phyloP scores from a whole-genome alignment of 1,284 basidiomycete genomes.

The Moniliella sp. region DNA sequence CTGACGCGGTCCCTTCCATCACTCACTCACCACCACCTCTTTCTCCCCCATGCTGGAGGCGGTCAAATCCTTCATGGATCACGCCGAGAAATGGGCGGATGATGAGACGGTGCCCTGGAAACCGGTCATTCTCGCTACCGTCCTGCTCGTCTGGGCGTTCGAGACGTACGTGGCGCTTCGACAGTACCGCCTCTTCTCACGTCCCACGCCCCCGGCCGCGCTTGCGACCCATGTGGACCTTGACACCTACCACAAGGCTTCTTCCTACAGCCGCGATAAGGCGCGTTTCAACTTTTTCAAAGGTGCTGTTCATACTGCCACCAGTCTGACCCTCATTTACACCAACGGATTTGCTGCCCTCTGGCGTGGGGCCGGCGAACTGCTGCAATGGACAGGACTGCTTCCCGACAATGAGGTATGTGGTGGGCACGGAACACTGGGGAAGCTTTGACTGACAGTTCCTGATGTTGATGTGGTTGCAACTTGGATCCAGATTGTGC shows the following conservation, averaged over 20 bases:
- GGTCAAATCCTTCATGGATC: no score
- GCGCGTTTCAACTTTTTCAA: conserved; percentile 59
- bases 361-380: conserved; percentile 46
- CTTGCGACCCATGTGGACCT: conserved; percentile 51
- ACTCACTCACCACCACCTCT: no score
- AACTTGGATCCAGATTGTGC: conserved; percentile 44
- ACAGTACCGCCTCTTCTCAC: conserved; percentile 63
- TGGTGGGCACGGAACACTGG: background rate
- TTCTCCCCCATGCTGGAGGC: no score
- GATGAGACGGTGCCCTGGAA: conserved; percentile 47
- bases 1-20: no score
- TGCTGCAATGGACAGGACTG: conserved; percentile 21
- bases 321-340: conserved; percentile 53
- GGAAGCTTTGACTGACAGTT: background rate
- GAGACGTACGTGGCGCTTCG: conserved; percentile 67
- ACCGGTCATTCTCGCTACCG: conserved; percentile 48
- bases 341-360: conserved; percentile 57
- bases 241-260: conserved; percentile 65
- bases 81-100: conserved; percentile 9
- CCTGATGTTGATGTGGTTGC: conserved; percentile 1
- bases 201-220: conserved; percentile 52
- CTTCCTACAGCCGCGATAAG: conserved; percentile 74
- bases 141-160: conserved; percentile 57
- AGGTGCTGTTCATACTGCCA: conserved; percentile 49
- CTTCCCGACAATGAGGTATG: conserved; percentile 7